Evolutionary conservation across 192 early-diverging fungal species (phyloP).

Genomic region (Umbelopsis vinacea): DNA sequence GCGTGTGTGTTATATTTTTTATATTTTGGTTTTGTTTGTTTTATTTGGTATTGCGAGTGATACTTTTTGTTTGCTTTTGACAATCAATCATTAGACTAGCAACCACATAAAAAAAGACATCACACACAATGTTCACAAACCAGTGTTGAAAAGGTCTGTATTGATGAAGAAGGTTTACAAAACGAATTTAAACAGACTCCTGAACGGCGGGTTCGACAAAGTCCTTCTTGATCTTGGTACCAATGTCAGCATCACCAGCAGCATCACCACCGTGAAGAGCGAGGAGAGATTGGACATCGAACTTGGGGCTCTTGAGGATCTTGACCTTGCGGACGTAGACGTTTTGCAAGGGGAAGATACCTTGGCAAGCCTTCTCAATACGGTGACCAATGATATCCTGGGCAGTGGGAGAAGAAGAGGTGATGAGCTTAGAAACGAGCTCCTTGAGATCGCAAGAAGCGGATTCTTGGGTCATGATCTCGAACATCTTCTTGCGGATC

Average conservation of each 20-base stretch:
- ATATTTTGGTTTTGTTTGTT: neutral
- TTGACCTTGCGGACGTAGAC: slow-evolving; percentile 98
- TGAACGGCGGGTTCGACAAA: slow-evolving; percentile 87
- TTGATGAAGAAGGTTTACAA: slow-evolving; percentile 25
- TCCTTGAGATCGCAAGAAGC: slow-evolving; percentile 91
- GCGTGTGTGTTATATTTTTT: too few relatives aligned
- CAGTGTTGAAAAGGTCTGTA: slow-evolving; percentile 17
- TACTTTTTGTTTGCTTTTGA: neutral
- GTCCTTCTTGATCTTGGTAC: slow-evolving; percentile 69
- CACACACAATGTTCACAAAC: slow-evolving; percentile 14
- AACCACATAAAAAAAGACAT: neutral
- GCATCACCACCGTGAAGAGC: slow-evolving; percentile 93
- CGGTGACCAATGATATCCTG: slow-evolving; percentile 95
- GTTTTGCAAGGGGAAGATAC: slow-evolving; percentile 98
- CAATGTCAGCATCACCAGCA: slow-evolving; percentile 82
- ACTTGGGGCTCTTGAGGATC: slow-evolving; percentile 97
- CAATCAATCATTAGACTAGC: neutral
- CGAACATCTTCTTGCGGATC: slow-evolving; percentile 99
- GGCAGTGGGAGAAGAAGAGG: slow-evolving; percentile 47
- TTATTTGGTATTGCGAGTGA: neutral
- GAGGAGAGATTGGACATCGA: slow-evolving; percentile 93
- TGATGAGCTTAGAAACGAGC: slow-evolving; percentile 94
- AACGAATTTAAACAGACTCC: slow-evolving; percentile 59
- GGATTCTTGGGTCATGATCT: slow-evolving; percentile 92
- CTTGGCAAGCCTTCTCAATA: slow-evolving; percentile 97